A percentile compares a stretch with the other conserved stretches of the same genome.
phyloP scores from a whole-genome alignment of 805 yeast species.

The Sugiyamaella chiloensis region DNA sequence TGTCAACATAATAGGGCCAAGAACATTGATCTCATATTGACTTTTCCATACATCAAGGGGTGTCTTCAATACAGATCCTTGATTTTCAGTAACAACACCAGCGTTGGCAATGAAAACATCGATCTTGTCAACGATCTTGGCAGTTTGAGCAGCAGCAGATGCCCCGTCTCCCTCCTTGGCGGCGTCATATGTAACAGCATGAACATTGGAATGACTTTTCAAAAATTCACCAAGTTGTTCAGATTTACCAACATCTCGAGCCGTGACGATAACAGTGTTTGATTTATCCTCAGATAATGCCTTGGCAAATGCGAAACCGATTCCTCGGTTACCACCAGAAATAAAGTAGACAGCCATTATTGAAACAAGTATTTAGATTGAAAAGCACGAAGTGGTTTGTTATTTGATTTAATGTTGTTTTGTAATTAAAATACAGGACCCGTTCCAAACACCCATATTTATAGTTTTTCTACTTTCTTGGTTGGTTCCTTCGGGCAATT shows the following conservation, averaged over 20 bases:
- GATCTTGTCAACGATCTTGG: constrained; percentile 39
- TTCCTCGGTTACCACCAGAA: constrained; percentile 5
- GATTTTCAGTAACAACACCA: constrained; percentile 36
- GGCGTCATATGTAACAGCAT: neutral
- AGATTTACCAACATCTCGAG: neutral
- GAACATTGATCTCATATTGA: too few species aligned
- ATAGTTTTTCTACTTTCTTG: too few species aligned
- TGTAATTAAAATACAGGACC: too few species aligned
- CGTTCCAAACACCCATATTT: too few species aligned
- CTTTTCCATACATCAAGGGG: too few species aligned
- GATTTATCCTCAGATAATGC: neutral
- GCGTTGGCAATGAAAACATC: constrained; percentile 32
- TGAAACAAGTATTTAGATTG: too few species aligned
- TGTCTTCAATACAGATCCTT: neutral
- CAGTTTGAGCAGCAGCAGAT: constrained; percentile 17
- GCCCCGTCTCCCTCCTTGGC: constrained; percentile 7
- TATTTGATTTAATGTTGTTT: too few species aligned
- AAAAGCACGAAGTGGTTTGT: too few species aligned
- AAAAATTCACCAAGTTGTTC: neutral
- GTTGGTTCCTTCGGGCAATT: too few species aligned
- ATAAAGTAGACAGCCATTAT: constrained; percentile 7
- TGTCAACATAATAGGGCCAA: constrained; percentile 29
- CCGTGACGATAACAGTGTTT: constrained; percentile 3
- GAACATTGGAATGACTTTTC: constrained; percentile 3
- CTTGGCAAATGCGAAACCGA: constrained; percentile 6